Base-by-base conservation (phyloP, 2,329 filamentous ascomycete genomes). In the Pseudogymnoascus sp. region DNA sequence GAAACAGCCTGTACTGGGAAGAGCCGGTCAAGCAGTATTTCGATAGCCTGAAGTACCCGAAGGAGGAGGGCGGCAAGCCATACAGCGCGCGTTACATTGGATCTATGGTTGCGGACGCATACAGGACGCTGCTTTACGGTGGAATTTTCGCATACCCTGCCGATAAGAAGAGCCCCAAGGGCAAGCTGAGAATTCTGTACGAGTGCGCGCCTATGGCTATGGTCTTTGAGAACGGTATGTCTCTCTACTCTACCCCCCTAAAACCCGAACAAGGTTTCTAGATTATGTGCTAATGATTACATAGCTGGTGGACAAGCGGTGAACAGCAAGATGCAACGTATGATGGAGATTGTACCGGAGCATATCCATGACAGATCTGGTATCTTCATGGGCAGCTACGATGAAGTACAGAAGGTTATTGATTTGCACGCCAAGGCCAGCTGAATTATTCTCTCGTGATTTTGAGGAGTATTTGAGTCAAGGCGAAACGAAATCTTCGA, bases 161-260 rank as follows among this genome's bases (percentile, higher is more conserved):
- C 12, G 94, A 99, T 74, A 95, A 92, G 81, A 97, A 99, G 87
- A 96, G 89, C 73, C 91, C 92, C 67, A 99, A 97, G 85, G 94
- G 94, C 69, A 99, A 99, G 82, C 83, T 99, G 69, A 85, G 94
- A 68, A 99, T 99, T 69, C 76, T 99, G 70, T 99, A 99, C 78
- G 94, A 99, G 80, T 99, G 94, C 74, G 94, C 94, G 12, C 94
- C 94, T 39, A 99, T 99, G 94, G 94, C 94, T 23, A 90, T 97
- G 88, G 85, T 99, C 6, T 97, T 99, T 76, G 94, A 99, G 78
- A 97, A 99, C 78, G 94, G 90, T 93, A 76, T 78, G 87, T 80
- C 6, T 21, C 16, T 19, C 4, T 45, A 29, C 23, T 23, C 23
- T 11, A 5, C 33, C 12, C 58, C 58, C 33, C 23, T 12, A 8